A percentile compares a stretch with the other conserved stretches of the same genome.
phyloP scores from a whole-genome alignment of 805 yeast species.

The Blastobotrys terrestris region DNA sequence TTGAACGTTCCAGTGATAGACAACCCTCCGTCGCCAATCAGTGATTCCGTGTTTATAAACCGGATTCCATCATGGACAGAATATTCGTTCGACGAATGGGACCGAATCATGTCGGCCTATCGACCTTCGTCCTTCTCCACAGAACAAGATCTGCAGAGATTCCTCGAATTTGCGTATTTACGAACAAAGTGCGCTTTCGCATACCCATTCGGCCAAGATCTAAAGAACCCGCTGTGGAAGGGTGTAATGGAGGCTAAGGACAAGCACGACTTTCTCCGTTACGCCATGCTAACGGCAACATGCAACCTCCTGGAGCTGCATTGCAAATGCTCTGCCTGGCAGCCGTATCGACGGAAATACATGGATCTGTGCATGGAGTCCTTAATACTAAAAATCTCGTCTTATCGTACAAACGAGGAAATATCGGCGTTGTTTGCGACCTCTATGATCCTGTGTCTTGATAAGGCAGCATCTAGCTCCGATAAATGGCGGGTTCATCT shows the following conservation, averaged over 20 bases:
- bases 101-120: slow-evolving; percentile 17
- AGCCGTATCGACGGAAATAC: slow-evolving; percentile 13
- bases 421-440: slow-evolving; percentile 12
- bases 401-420: slow-evolving; percentile 7
- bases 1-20: not conserved
- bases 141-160: slow-evolving; percentile 13
- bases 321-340: slow-evolving; percentile 17
- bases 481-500: slow-evolving; percentile 11
- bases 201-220: slow-evolving; percentile 14
- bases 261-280: slow-evolving; percentile 9
- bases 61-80: slow-evolving; percentile 13
- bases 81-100: slow-evolving; percentile 12
- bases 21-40: slow-evolving; percentile 4
- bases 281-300: slow-evolving; percentile 11
- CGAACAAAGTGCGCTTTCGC: slow-evolving; percentile 14
- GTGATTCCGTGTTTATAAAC: slow-evolving; percentile 6
- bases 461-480: slow-evolving; percentile 10
- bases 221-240: slow-evolving; percentile 15
- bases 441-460: slow-evolving; percentile 15
- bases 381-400: slow-evolving; percentile 10
- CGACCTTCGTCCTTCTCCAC: slow-evolving; percentile 14
- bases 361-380: slow-evolving; percentile 16
- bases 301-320: slow-evolving; percentile 8
- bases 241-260: slow-evolving; percentile 7
- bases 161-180: slow-evolving; percentile 12